A percentile compares a stretch with the other conserved stretches of the same genome.
Conservation (phyloP, 2,329 filamentous ascomycete genomes). For the Claviceps humidiphila region DNA sequence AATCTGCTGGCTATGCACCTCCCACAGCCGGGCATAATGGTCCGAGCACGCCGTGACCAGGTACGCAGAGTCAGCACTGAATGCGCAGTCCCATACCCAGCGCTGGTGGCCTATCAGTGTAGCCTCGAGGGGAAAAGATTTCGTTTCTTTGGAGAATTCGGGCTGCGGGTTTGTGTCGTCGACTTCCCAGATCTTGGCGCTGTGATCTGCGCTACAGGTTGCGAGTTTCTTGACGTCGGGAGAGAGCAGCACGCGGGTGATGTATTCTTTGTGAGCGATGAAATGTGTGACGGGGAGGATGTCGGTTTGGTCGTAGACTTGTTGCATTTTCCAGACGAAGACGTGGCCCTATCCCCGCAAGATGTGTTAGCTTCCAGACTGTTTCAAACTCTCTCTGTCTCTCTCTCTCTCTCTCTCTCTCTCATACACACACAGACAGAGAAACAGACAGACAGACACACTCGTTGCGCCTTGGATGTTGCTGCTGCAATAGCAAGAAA, state of each 20-base stretch:
- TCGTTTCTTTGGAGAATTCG: constrained; percentile 26
- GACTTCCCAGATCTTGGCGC: constrained; percentile 92
- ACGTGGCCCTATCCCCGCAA: constrained; percentile 60
- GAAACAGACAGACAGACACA: too few species aligned
- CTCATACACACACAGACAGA: too few species aligned
- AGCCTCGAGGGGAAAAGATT: constrained; percentile 67
- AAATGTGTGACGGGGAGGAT: constrained; percentile 82
- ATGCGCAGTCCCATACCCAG: constrained; percentile 97
- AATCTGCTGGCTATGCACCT: constrained; percentile 72
- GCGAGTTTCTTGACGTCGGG: constrained; percentile 90
- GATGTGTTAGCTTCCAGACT: not conserved
- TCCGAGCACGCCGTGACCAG: constrained; percentile 87
- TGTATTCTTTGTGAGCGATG: constrained; percentile 81
- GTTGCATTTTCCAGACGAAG: constrained; percentile 91
- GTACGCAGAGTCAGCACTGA: constrained; percentile 85
- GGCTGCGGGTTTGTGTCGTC: constrained; percentile 47
- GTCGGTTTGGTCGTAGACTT: constrained; percentile 68
- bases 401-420: too few species aligned
- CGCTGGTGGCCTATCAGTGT: constrained; percentile 83
- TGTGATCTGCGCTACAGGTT: constrained; percentile 86
- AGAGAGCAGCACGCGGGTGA: constrained; percentile 80
- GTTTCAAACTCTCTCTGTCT: too few species aligned
- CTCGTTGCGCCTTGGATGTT: too few species aligned
- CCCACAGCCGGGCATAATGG: constrained; percentile 87
- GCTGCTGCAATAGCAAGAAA: not conserved